Percentiles rank a stretch among this genome's conserved stretches.
phyloP scores from a whole-genome alignment of 2,329 filamentous ascomycete genomes.

The Neofusicoccum umdonicola region DNA sequence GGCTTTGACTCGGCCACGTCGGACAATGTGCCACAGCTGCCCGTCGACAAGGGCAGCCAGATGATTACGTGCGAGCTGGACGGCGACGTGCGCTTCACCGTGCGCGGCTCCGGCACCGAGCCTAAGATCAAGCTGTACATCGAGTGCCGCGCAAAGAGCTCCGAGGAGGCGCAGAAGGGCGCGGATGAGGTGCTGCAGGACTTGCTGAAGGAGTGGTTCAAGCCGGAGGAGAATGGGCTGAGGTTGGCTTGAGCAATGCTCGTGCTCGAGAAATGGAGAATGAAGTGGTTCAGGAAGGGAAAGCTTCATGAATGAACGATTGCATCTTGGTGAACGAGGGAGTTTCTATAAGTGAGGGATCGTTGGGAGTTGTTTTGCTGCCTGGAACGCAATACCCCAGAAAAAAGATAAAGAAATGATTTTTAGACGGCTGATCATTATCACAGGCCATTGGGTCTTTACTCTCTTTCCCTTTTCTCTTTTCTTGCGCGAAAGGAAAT shows the following conservation, averaged over 20 bases:
- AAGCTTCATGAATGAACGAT: no score
- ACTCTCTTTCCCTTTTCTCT: no score
- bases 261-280: not conserved
- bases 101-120: constrained; percentile 62
- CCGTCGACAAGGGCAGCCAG: constrained; percentile 56
- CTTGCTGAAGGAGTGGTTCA: constrained; percentile 52
- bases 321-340: no score
- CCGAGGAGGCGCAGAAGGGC: constrained; percentile 41
- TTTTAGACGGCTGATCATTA: no score
- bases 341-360: no score
- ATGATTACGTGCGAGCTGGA: constrained; percentile 64
- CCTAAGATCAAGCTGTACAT: constrained; percentile 65
- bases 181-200: constrained; percentile 47
- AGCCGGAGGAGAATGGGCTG: constrained; percentile 36
- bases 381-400: no score
- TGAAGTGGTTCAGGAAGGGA: not conserved
- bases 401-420: no score
- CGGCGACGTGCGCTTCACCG: constrained; percentile 56
- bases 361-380: no score
- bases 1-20: constrained; percentile 57
- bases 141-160: constrained; percentile 45
- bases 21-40: constrained; percentile 54
- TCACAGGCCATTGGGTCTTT: no score
- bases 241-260: constrained; percentile 28
- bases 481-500: no score